These are phyloP conservation scores for Pseudopithomyces maydicus DNA, from an alignment of 2,329 filamentous ascomycete genomes.

Conservation along the genomic window DNA sequence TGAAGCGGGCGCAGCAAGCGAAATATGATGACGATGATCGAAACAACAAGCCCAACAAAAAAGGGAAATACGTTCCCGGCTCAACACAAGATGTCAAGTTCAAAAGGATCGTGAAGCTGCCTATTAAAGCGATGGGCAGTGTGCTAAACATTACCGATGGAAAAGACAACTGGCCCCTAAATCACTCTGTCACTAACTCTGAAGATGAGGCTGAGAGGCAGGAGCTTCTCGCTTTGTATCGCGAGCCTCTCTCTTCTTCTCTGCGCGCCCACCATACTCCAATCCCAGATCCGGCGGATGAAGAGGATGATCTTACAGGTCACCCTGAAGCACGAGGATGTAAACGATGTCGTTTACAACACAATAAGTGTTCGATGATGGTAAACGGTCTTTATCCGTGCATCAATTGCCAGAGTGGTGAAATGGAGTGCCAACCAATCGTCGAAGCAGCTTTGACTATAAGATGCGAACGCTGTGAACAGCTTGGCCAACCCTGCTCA, in stretches of 20 bases:
- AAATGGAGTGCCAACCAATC: slow-evolving; percentile 40
- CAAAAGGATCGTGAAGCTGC: slow-evolving; percentile 5
- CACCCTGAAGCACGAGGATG: slow-evolving; percentile 44
- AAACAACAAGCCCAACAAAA: neutral
- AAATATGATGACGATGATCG: neutral
- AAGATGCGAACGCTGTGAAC: slow-evolving; percentile 36
- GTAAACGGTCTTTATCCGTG: slow-evolving; percentile 36
- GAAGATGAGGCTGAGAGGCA: slow-evolving; percentile 7
- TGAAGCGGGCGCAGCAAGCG: neutral
- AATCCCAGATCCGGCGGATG: slow-evolving; percentile 27
- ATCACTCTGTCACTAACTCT: slow-evolving; percentile 20
- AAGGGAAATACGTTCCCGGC: neutral
- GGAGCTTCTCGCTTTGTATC: slow-evolving; percentile 2
- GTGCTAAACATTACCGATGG: slow-evolving; percentile 25
- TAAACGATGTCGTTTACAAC: slow-evolving; percentile 32
- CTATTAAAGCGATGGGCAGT: neutral
- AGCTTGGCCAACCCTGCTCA: slow-evolving; percentile 22
- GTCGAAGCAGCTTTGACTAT: slow-evolving; percentile 35
- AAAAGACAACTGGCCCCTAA: slow-evolving; percentile 34
- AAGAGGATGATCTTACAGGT: slow-evolving; percentile 36
- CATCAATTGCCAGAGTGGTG: slow-evolving; percentile 19
- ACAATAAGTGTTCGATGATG: slow-evolving; percentile 30
- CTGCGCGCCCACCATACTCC: slow-evolving; percentile 20
- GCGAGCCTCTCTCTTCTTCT: neutral
- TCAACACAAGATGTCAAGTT: neutral